Percentiles rank a stretch among this genome's conserved stretches.
These are phyloP conservation scores for Hypoxylon sp. DNA, from an alignment of 2,329 filamentous ascomycete species.

Conservation along the genomic window DNA sequence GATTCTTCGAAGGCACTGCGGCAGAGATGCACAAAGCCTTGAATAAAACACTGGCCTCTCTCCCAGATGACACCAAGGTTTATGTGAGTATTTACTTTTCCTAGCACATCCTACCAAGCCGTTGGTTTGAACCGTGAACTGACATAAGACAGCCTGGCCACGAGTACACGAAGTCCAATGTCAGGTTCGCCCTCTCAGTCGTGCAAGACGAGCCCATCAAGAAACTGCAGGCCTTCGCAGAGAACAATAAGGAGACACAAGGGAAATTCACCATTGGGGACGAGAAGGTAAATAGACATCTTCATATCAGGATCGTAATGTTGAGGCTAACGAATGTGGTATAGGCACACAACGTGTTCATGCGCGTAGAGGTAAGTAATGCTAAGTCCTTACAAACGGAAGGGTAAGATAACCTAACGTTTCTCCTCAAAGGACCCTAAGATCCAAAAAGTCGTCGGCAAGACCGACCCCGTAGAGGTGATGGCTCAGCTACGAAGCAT, in stretches of 20 bases:
- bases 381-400: background rate
- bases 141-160: conserved; percentile 80
- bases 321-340: conserved; percentile 20
- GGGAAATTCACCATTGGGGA: conserved; percentile 97
- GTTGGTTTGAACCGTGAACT: conserved; percentile 1
- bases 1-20: conserved; percentile 94
- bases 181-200: conserved; percentile 86
- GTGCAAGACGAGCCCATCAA: conserved; percentile 81
- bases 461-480: conserved; percentile 84
- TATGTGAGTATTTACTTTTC: conserved; percentile 72
- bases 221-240: conserved; percentile 82
- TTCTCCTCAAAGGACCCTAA: conserved; percentile 74
- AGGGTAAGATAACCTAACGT: background rate
- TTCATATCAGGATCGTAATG: background rate
- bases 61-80: conserved; percentile 93
- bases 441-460: conserved; percentile 86
- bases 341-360: conserved; percentile 95
- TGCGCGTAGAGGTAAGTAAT: conserved; percentile 81
- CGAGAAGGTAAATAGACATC: conserved; percentile 78
- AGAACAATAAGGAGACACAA: conserved; percentile 87
- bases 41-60: conserved; percentile 83
- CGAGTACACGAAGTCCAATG: conserved; percentile 98
- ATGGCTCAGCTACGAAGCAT: conserved; percentile 89
- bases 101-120: background rate
- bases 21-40: conserved; percentile 93